phyloP scores from a whole-genome alignment of 1,284 basidiomycete species.

The Somion occarium region DNA sequence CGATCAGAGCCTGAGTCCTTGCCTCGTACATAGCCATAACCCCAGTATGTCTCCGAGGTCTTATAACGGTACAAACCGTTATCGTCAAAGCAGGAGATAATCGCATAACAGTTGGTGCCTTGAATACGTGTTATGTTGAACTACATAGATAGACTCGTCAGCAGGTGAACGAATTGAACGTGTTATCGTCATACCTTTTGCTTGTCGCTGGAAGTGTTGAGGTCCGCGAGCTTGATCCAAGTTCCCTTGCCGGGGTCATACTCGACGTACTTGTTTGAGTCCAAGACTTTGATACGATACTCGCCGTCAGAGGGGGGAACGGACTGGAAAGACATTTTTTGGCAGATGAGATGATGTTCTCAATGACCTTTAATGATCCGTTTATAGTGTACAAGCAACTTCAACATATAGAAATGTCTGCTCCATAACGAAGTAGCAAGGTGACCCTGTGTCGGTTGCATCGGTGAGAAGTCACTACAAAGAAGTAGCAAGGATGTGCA shows the following conservation, averaged over 20 bases:
- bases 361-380: no score
- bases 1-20: not conserved
- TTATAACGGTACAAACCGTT: not conserved
- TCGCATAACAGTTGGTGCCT: not conserved
- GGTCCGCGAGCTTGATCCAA: not conserved
- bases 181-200: not conserved
- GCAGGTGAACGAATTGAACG: no score
- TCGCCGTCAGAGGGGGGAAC: not conserved
- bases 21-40: not conserved
- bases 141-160: not conserved
- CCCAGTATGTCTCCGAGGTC: not conserved
- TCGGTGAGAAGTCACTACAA: no score
- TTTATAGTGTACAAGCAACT: no score
- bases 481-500: no score
- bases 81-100: not conserved
- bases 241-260: not conserved
- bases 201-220: not conserved
- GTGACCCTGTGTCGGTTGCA: no score
- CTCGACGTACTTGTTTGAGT: not conserved
- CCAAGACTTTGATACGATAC: not conserved
- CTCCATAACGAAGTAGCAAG: no score
- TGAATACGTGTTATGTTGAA: not conserved
- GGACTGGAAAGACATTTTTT: not conserved
- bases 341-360: not conserved
- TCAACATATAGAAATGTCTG: no score